phyloP scores from a whole-genome alignment of 441 rosid genomes.

The Erysimum pusillum region DNA sequence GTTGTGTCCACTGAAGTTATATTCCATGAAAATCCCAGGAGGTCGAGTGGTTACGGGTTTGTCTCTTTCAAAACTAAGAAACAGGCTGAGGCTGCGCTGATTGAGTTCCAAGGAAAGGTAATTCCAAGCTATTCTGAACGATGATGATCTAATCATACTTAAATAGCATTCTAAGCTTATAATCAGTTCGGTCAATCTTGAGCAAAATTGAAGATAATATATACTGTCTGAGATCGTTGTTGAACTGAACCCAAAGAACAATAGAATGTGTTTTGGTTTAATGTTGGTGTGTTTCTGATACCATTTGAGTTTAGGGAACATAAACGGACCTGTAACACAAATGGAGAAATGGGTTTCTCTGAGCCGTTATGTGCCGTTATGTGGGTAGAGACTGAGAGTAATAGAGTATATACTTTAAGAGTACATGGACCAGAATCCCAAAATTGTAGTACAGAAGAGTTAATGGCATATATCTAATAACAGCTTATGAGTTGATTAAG shows the following conservation, averaged over 20 bases:
- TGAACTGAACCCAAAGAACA: neutral
- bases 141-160: neutral
- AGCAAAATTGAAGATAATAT: slow-evolving; percentile 6
- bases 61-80: slow-evolving; percentile 79
- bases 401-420: neutral
- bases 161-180: slow-evolving; percentile 6
- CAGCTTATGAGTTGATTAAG: slow-evolving; percentile 27
- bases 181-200: neutral
- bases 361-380: slow-evolving; percentile 2
- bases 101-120: slow-evolving; percentile 79
- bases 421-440: slow-evolving; percentile 3
- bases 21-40: slow-evolving; percentile 76
- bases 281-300: slow-evolving; percentile 4
- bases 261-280: neutral
- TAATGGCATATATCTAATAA: slow-evolving; percentile 7
- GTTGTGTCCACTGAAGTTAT: slow-evolving; percentile 71
- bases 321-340: neutral
- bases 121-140: slow-evolving; percentile 6
- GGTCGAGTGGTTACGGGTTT: slow-evolving; percentile 83
- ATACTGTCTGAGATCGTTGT: neutral
- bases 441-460: slow-evolving; percentile 13
- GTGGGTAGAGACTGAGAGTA: too few relatives aligned
- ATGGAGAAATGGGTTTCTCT: slow-evolving; percentile 11
- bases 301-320: slow-evolving; percentile 4
- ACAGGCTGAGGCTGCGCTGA: slow-evolving; percentile 70